These are phyloP conservation scores for Trichophaea hybrida DNA, from an alignment of 2,329 filamentous ascomycete species.

Conservation along the genomic window DNA sequence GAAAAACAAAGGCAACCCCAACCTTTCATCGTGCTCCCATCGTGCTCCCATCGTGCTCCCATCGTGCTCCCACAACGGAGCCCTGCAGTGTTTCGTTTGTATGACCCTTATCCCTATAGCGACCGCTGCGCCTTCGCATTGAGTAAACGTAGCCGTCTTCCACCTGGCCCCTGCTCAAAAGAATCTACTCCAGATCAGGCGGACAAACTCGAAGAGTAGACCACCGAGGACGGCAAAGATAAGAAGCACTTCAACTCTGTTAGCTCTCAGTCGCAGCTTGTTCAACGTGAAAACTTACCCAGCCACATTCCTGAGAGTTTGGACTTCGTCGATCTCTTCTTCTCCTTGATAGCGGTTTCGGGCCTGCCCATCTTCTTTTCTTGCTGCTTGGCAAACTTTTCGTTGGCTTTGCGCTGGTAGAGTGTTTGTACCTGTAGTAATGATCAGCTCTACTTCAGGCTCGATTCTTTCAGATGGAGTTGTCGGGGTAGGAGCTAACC, in stretches of 20 bases:
- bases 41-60: too few species aligned
- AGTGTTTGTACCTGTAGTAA: slow-evolving; percentile 61
- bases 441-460: background rate
- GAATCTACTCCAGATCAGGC: slow-evolving; percentile 2
- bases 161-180: background rate
- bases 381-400: slow-evolving; percentile 60
- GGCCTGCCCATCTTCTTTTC: slow-evolving; percentile 62
- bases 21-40: too few species aligned
- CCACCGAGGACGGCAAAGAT: slow-evolving; percentile 49
- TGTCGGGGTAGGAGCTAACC: background rate
- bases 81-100: too few species aligned
- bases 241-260: slow-evolving; percentile 36
- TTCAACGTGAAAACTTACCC: slow-evolving; percentile 34
- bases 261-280: background rate
- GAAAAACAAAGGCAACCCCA: too few species aligned
- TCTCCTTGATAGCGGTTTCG: slow-evolving; percentile 45
- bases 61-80: too few species aligned
- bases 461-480: background rate
- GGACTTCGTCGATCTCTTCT: slow-evolving; percentile 45
- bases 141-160: too few species aligned
- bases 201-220: slow-evolving; percentile 30
- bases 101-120: too few species aligned
- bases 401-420: slow-evolving; percentile 67
- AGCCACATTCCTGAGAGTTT: slow-evolving; percentile 52
- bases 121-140: too few species aligned